Percentiles rank a stretch among this genome's conserved stretches.
These are phyloP conservation scores for Baudoinia panamericana DNA, from an alignment of 495 filamentous ascomycete species.

Conservation along the genomic window DNA sequence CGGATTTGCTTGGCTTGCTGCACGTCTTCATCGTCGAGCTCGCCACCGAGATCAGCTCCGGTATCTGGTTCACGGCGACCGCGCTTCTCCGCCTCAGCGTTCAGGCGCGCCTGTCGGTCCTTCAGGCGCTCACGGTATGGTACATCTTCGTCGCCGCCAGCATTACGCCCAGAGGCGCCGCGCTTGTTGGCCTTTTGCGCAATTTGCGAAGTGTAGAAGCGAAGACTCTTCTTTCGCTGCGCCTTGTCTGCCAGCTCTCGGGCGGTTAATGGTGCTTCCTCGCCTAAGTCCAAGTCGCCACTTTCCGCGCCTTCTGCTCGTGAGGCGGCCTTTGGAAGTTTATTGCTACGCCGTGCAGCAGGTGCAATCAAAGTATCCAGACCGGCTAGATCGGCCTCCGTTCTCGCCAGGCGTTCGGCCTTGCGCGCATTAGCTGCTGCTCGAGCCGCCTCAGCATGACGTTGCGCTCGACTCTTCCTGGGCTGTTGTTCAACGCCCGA, in stretches of 20 bases:
- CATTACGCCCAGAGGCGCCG: slow-evolving; percentile 61
- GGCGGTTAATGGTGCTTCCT: slow-evolving; percentile 46
- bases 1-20: slow-evolving; percentile 35
- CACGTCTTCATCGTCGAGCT: slow-evolving; percentile 46
- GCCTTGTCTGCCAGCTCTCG: slow-evolving; percentile 70
- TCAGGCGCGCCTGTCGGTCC: slow-evolving; percentile 73
- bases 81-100: slow-evolving; percentile 71
- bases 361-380: slow-evolving; percentile 30
- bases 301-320: no score
- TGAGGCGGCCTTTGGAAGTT: slow-evolving; percentile 16
- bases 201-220: slow-evolving; percentile 95
- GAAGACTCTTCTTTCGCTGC: slow-evolving; percentile 69
- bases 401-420: slow-evolving; percentile 41
- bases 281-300: slow-evolving; percentile 53
- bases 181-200: slow-evolving; percentile 84
- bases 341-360: slow-evolving; percentile 25
- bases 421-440: slow-evolving; percentile 41
- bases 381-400: slow-evolving; percentile 60
- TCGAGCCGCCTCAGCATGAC: slow-evolving; percentile 38
- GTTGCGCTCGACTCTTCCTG: slow-evolving; percentile 40
- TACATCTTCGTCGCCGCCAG: slow-evolving; percentile 84
- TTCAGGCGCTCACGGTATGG: slow-evolving; percentile 76
- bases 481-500: no score
- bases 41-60: slow-evolving; percentile 45
- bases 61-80: slow-evolving; percentile 50